Evolutionary conservation across 2,329 filamentous ascomycete genomes (phyloP).

Genomic region (Penicillium hesseltinei): DNA sequence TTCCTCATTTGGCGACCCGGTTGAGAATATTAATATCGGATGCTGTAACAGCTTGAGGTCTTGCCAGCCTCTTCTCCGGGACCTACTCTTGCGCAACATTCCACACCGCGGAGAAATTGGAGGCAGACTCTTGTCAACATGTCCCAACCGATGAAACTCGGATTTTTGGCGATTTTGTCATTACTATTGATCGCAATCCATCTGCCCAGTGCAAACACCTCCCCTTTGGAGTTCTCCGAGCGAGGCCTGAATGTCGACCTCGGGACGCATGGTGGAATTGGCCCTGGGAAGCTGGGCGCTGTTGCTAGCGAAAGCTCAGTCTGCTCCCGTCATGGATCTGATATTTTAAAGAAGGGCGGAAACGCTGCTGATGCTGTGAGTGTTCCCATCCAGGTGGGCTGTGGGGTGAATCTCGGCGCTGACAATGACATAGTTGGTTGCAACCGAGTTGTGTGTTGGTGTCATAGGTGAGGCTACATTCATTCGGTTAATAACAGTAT

Average conservation of each 20-base stretch:
- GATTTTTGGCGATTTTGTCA: conserved; percentile 18
- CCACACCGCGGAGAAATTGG: conserved; percentile 1
- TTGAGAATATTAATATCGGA: conserved; percentile 2
- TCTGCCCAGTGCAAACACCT: conserved; percentile 23
- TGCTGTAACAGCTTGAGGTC: conserved; percentile 16
- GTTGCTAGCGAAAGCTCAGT: conserved; percentile 68
- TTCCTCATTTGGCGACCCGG: background rate
- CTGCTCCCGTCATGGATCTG: conserved; percentile 67
- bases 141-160: conserved; percentile 17
- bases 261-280: conserved; percentile 31
- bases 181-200: conserved; percentile 23
- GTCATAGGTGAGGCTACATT: conserved; percentile 54
- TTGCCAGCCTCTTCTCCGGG: background rate
- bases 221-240: conserved; percentile 19
- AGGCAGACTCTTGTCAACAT: conserved; percentile 10
- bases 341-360: conserved; percentile 61
- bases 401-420: background rate
- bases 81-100: background rate
- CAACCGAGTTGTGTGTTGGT: conserved; percentile 71
- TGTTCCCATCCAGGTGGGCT: conserved; percentile 6
- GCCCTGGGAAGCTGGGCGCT: conserved; percentile 52
- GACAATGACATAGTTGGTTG: conserved; percentile 55
- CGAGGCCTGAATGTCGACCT: background rate
- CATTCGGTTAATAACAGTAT: background rate
- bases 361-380: conserved; percentile 71